A percentile compares a stretch with the other conserved stretches of the same genome.
Conservation (phyloP, 495 filamentous ascomycete genomes). For the Aspergillus affinis region DNA sequence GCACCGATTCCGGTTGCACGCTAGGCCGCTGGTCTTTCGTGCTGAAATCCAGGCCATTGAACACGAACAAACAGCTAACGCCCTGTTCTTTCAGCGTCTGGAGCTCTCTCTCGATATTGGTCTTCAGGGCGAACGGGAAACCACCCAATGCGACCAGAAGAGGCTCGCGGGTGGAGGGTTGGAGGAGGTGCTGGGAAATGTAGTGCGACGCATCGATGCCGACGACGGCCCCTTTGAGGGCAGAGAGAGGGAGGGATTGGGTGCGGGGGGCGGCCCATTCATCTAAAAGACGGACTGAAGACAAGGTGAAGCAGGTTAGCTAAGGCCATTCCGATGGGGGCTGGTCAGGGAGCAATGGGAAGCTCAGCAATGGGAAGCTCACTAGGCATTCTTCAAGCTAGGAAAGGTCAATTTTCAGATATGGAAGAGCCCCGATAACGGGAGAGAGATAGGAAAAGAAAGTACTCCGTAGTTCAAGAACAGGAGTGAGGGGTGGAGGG, state of each 20-base stretch:
- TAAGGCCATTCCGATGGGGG: neutral
- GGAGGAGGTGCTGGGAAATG: constrained; percentile 69
- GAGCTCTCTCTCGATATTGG: constrained; percentile 72
- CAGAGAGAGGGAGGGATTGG: constrained; percentile 56
- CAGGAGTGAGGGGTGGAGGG: neutral
- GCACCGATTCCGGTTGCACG: constrained; percentile 42
- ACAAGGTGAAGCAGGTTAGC: constrained; percentile 6
- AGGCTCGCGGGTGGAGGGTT: constrained; percentile 70
- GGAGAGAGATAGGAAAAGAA: constrained; percentile 5
- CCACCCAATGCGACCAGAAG: constrained; percentile 89
- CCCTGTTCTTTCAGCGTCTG: constrained; percentile 58
- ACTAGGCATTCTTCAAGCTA: constrained; percentile 44
- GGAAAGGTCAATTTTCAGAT: constrained; percentile 12
- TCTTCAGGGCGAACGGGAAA: constrained; percentile 72
- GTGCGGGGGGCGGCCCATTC: constrained; percentile 54
- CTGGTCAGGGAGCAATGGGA: neutral
- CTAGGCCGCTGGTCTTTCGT: constrained; percentile 63
- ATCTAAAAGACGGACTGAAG: constrained; percentile 59
- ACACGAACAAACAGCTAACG: constrained; percentile 78
- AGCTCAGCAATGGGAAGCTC: constrained; percentile 14
- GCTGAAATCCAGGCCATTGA: constrained; percentile 78
- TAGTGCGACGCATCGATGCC: constrained; percentile 92
- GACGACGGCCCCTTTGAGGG: constrained; percentile 68
- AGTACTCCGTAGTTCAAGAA: constrained; percentile 13
- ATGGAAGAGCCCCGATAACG: constrained; percentile 2